Percentiles rank a stretch among this genome's conserved stretches.
phyloP scores from a whole-genome alignment of 768 basidiomycete species.

The Suillus sp. region DNA sequence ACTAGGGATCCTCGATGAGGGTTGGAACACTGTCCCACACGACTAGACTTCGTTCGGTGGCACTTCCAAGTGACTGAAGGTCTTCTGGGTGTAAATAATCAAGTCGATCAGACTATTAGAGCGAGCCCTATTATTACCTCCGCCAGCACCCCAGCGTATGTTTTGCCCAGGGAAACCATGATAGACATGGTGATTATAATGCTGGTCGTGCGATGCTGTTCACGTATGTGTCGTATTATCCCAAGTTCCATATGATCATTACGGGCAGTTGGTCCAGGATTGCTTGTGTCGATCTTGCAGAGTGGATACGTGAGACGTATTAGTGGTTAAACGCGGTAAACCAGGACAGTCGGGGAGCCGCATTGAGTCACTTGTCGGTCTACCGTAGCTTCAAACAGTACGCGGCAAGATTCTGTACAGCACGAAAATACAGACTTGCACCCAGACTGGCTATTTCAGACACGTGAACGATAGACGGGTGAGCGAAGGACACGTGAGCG shows the following conservation, averaged over 20 bases:
- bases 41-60: conserved; percentile 7
- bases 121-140: neutral
- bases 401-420: no score
- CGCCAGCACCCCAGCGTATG: neutral
- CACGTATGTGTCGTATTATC: neutral
- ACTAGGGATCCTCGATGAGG: neutral
- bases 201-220: neutral
- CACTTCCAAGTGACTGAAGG: neutral
- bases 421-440: neutral
- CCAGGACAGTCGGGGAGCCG: neutral
- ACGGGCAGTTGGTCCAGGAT: neutral
- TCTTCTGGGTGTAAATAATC: neutral
- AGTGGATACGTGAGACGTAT: conserved; percentile 2
- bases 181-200: neutral
- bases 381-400: neutral
- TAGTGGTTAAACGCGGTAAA: neutral
- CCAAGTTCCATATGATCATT: neutral
- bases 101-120: neutral
- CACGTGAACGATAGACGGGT: no score
- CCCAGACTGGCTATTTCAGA: no score
- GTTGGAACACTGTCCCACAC: neutral
- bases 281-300: neutral
- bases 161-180: conserved; percentile 2
- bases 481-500: no score
- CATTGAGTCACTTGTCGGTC: neutral